Evolutionary conservation across 305 asterid species (phyloP).

Genomic region (Rubia peregrina): DNA sequence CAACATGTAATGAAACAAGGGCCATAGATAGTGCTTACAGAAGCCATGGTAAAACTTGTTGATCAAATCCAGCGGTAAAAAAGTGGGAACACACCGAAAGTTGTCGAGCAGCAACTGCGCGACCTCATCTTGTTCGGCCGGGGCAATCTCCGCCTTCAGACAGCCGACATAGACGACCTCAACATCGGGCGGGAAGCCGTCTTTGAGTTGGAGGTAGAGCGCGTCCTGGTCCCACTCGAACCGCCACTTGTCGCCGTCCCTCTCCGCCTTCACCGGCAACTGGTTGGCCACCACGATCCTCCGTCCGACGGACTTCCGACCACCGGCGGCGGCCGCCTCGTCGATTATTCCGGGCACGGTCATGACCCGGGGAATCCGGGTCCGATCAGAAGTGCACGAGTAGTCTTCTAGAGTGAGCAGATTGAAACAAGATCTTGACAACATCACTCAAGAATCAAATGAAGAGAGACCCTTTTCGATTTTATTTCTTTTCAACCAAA

Average conservation of each 20-base stretch:
- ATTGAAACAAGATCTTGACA: conserved; percentile 83
- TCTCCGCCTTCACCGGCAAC: conserved; percentile 48
- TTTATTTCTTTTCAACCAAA: background rate
- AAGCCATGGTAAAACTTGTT: conserved; percentile 14
- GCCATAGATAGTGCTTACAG: conserved; percentile 85
- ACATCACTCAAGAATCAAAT: conserved; percentile 27
- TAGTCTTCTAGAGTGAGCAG: conserved; percentile 64
- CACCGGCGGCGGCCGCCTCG: conserved; percentile 21
- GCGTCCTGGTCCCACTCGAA: conserved; percentile 79
- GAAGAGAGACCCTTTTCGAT: background rate
- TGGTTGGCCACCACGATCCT: conserved; percentile 63
- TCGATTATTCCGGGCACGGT: conserved; percentile 49
- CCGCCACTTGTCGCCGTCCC: conserved; percentile 40
- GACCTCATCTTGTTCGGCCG: conserved; percentile 62
- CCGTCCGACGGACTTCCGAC: conserved; percentile 27
- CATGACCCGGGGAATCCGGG: conserved; percentile 61
- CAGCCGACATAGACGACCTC: conserved; percentile 62
- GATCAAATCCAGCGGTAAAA: conserved; percentile 21
- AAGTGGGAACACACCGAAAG: conserved; percentile 78
- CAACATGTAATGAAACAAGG: conserved; percentile 71
- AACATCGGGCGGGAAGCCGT: conserved; percentile 53
- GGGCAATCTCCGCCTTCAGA: conserved; percentile 48
- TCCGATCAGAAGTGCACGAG: conserved; percentile 39
- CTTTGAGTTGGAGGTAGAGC: conserved; percentile 51
- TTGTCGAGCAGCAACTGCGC: conserved; percentile 50